These are phyloP conservation scores for Trichoderma harzianum DNA, from an alignment of 2,329 filamentous ascomycete genomes.

Conservation along the genomic window DNA sequence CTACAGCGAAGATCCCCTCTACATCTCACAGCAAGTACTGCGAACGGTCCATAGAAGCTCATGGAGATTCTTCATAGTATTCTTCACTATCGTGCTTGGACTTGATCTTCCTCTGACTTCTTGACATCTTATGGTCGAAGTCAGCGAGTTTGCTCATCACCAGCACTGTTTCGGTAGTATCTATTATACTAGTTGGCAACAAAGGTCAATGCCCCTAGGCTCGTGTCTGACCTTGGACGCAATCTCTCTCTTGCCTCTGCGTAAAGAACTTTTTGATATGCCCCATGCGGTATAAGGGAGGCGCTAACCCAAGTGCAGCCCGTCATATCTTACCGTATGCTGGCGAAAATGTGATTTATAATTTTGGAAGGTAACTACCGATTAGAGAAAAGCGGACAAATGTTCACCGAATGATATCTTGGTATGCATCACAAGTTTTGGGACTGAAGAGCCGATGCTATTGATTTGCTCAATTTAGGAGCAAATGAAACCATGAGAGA, in stretches of 20 bases:
- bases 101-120: too few relatives aligned
- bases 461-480: neutral
- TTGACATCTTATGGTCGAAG: too few relatives aligned
- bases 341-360: neutral
- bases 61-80: neutral
- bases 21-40: neutral
- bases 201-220: too few relatives aligned
- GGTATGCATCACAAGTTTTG: neutral
- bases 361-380: neutral
- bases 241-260: too few relatives aligned
- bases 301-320: neutral
- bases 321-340: neutral
- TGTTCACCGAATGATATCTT: neutral
- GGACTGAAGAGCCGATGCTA: neutral
- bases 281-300: too few relatives aligned
- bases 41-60: neutral
- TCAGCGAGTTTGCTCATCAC: too few relatives aligned
- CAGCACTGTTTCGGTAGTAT: too few relatives aligned
- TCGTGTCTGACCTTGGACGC: too few relatives aligned
- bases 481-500: neutral
- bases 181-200: too few relatives aligned
- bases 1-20: neutral
- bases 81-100: too few relatives aligned
- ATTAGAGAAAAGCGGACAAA: neutral
- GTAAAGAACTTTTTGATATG: too few relatives aligned